Percentiles rank a stretch among this genome's conserved stretches.
Evolutionary conservation across 371 early-diverging fungal species (phyloP).

Genomic region (Haplosporangium sp.): DNA sequence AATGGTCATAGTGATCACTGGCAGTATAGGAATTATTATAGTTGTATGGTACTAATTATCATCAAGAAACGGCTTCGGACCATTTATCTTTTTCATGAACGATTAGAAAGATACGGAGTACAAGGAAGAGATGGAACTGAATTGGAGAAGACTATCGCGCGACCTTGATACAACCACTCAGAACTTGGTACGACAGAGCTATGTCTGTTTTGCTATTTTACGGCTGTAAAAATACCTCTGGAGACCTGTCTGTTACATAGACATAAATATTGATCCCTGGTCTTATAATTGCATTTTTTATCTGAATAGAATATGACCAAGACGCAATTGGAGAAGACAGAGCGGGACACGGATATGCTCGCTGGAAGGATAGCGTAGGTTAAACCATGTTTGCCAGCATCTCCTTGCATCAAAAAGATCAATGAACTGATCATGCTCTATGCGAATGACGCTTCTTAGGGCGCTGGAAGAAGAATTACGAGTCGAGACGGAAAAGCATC

Average conservation of each 20-base stretch:
- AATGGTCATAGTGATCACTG: not conserved
- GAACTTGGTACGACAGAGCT: constrained; percentile 25
- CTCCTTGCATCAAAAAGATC: too few relatives aligned
- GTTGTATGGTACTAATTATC: too few relatives aligned
- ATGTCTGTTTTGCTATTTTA: not conserved
- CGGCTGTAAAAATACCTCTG: not conserved
- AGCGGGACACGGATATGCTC: constrained; percentile 35
- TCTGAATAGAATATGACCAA: constrained; percentile 23
- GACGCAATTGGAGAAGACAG: constrained; percentile 29
- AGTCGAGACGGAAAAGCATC: constrained; percentile 45
- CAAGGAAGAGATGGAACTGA: constrained; percentile 51
- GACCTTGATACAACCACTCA: constrained; percentile 34
- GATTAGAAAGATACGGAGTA: constrained; percentile 38
- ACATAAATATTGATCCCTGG: too few relatives aligned
- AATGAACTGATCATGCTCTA: not conserved
- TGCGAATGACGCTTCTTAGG: constrained; percentile 2
- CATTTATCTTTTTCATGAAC: not conserved
- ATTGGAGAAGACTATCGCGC: constrained; percentile 44
- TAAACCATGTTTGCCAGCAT: not conserved
- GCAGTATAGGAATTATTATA: too few relatives aligned
- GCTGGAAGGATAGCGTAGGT: constrained; percentile 29
- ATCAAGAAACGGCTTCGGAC: not conserved
- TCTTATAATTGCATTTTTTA: not conserved
- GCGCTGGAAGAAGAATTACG: constrained; percentile 36
- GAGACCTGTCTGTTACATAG: not conserved